Evolutionary conservation across 805 yeast species (phyloP), one percentile per base, ranked within the genome.

Genomic region (Kuraishia borneana): DNA sequence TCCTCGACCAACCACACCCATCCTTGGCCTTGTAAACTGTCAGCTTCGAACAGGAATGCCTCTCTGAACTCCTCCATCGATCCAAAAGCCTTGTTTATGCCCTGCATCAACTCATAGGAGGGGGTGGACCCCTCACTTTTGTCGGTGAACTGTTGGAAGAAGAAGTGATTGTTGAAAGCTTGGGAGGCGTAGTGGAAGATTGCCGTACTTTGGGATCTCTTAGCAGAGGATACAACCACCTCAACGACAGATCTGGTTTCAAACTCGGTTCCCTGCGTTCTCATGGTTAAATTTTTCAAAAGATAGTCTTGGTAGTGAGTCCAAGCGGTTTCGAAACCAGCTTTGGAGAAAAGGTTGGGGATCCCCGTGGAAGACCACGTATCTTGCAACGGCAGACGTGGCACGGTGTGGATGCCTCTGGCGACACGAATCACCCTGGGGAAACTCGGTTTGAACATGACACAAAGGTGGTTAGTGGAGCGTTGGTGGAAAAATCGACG

Each of bases 151-250:
- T 81, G 82, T 53, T 80, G 74, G 49, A 87, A 76, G 47, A 82
- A 85, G 33, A 92, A 67, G 58, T 89, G 98, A 61, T 92, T 92
- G 60, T 87, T 88, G 61, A 83, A 89, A 2, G 87, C 77, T 53
- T 83, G 94, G 4, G 95, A 83, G 3, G 97, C 96, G 49, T 69
- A 73, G 58, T 88, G 92, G 66, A 79, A 88, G n/a, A 73, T 56
- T 36, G 73, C 71, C 22, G 87, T 77, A 46, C 73, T 71, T 21
- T 75, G 71, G 21, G 82, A 64, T 41, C 74, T 71, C 46, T 71
- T 70, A 3, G 87, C 80, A 1, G 92, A 74, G 42, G 76, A 69
- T 39, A 75, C 56, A 38, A 76, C 53, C 36, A 84, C 73, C 40
- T 82, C 82, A 53, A 79, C 73, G 3, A 95, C 89, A 14, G 69